Evolutionary conservation across 768 basidiomycete genomes (phyloP).

Genomic region (Termitomyces sp.): DNA sequence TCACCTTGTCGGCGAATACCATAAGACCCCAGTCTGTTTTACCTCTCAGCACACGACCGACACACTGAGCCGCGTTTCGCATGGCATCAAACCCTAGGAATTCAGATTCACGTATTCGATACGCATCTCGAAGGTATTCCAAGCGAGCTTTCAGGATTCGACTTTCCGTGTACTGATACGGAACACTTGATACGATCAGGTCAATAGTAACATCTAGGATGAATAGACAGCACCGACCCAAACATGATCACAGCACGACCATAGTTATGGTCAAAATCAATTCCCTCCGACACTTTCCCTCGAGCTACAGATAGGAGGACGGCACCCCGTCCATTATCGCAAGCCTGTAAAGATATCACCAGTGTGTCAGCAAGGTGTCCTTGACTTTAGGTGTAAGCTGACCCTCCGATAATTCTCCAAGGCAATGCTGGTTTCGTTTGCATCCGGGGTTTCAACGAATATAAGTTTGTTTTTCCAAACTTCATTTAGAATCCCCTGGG

Average conservation of each 20-base stretch:
- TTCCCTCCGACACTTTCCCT: slow-evolving; percentile 99
- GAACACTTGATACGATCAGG: slow-evolving; percentile 55
- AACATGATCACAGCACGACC: slow-evolving; percentile 99
- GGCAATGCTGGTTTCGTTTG: slow-evolving; percentile 97
- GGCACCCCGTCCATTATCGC: slow-evolving; percentile 97
- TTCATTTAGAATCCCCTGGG: slow-evolving; percentile 94
- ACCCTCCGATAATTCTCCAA: slow-evolving; percentile 96
- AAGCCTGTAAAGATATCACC: slow-evolving; percentile 57
- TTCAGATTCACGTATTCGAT: slow-evolving; percentile 97
- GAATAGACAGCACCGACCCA: slow-evolving; percentile 50
- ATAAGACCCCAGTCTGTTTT: slow-evolving; percentile 99
- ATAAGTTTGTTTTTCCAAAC: slow-evolving; percentile 99
- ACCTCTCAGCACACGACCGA: slow-evolving; percentile 94
- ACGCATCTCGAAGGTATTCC: slow-evolving; percentile 97
- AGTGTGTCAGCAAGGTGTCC: slow-evolving; percentile 3
- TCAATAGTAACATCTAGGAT: slow-evolving; percentile 2
- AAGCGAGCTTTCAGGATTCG: slow-evolving; percentile 95
- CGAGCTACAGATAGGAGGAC: slow-evolving; percentile 95
- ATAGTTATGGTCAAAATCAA: slow-evolving; percentile 99
- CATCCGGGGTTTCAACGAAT: slow-evolving; percentile 98
- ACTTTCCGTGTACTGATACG: slow-evolving; percentile 98
- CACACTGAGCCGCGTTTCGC: slow-evolving; percentile 98
- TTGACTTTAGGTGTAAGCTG: slow-evolving; percentile 12
- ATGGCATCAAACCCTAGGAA: slow-evolving; percentile 99
- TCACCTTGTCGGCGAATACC: slow-evolving; percentile 98